A percentile compares a stretch with the other conserved stretches of the same genome.
phyloP scores from a whole-genome alignment of 305 asterid genomes.

The Withania somnifera region DNA sequence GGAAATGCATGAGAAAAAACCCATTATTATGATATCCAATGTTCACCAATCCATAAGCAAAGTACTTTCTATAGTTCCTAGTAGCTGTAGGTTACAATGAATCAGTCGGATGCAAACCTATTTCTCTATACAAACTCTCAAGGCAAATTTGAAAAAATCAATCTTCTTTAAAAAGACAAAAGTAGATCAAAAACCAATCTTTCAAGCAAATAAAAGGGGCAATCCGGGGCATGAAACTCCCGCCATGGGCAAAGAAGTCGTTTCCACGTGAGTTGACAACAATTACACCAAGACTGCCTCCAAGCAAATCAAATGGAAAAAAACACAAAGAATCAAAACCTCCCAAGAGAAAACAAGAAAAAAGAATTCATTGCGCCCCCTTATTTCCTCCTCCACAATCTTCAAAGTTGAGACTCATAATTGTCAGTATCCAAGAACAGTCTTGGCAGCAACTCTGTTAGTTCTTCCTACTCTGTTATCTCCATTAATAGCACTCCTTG shows the following conservation, averaged over 20 bases:
- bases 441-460: slow-evolving; percentile 30
- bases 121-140: slow-evolving; percentile 1
- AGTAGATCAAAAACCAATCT: slow-evolving; percentile 8
- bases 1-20: neutral
- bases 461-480: slow-evolving; percentile 34
- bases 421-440: slow-evolving; percentile 43
- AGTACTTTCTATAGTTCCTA: neutral
- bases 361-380: neutral
- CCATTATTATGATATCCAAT: neutral
- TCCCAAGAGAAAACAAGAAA: neutral
- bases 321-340: slow-evolving; percentile 5
- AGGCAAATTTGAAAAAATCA: slow-evolving; percentile 1
- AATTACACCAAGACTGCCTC: no score
- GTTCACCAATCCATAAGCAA: neutral
- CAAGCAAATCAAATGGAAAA: no score
- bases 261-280: no score
- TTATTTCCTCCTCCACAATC: neutral
- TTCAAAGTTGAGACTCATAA: slow-evolving; percentile 15
- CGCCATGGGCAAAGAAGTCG: neutral
- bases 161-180: neutral
- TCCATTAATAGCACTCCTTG: slow-evolving; percentile 42
- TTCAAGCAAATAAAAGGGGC: neutral
- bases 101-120: neutral
- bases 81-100: neutral
- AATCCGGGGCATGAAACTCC: neutral